Base-by-base conservation (phyloP, 257 asterid genomes). In the Rehmannia glutinosa region DNA sequence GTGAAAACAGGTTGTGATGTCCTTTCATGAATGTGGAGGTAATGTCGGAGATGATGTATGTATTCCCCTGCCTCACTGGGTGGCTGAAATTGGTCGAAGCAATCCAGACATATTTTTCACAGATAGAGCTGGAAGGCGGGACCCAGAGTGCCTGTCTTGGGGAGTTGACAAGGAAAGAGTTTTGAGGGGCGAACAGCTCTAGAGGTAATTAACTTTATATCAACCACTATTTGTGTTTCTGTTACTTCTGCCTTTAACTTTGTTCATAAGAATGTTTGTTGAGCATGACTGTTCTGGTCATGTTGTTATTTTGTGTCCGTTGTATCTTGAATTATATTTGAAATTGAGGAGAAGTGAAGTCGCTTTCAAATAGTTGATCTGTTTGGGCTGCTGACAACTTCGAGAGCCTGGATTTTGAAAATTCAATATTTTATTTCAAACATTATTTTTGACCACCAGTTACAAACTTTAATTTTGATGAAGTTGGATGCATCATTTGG, bases 121-220 rank as follows among this genome's bases (percentile, higher is more conserved):
- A 5, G 98, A 92, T 62, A 81, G 83, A 82, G 82, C 82, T 55
- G 98, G 97, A 62, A 85, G 92, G 83, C 84, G 93, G 56, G 80
- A 90, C 69, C 89, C 93, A 21, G 98, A 92, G 70, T 92, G 97
- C 79, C 77, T 92, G 38, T 90, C 98, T 24, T 92, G 98, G 98
- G 98, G 98, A 47, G 74, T 90, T 68, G 98, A 92, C 80, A 92
- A 83, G 76, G 97, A 90, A 77, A 82, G 98, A 56, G 90, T 92
- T 73, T 77, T 92, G 75, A 83, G 90, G 82, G 96, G 98, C 93
- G 98, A 32, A 92, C 95, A 36, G 95, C 90, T 58, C 58, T 83
- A 63, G 98, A 92, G 95, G 98, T 92, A 82, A 74, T 76, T 61
- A 38, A 61, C 64, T 70, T 52, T 56, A 72, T 69, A 64, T 67